Conservation (phyloP, 1,284 basidiomycete species). For the Fomes fomentarius region DNA sequence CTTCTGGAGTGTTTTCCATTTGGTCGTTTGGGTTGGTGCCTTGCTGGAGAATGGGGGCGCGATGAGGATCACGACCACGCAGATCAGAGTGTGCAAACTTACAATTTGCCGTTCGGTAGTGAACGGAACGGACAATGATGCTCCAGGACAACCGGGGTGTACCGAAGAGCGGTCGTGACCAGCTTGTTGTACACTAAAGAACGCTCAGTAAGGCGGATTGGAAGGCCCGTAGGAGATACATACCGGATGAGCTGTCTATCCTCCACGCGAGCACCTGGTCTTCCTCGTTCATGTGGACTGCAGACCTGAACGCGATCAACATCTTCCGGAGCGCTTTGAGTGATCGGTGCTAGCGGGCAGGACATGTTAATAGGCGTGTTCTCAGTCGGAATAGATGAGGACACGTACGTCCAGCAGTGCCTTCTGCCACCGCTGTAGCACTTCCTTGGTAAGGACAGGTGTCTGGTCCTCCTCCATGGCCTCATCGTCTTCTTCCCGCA, state of each 20-base stretch:
- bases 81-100: no score
- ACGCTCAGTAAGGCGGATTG: background rate
- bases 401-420: constrained; percentile 79
- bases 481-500: constrained; percentile 40
- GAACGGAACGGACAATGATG: constrained; percentile 91
- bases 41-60: constrained; percentile 63
- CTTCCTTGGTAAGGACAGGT: constrained; percentile 75
- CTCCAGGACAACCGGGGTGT: constrained; percentile 87
- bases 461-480: constrained; percentile 45
- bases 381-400: no score
- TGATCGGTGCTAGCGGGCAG: constrained; percentile 70
- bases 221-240: constrained; percentile 9
- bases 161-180: constrained; percentile 85
- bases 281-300: constrained; percentile 90
- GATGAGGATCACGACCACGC: no score
- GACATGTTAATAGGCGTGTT: background rate
- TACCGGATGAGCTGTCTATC: constrained; percentile 80
- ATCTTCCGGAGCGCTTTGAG: constrained; percentile 85
- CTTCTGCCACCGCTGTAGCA: constrained; percentile 87
- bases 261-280: constrained; percentile 76
- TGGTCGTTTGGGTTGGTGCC: constrained; percentile 73
- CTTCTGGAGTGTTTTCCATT: constrained; percentile 84
- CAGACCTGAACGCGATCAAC: constrained; percentile 87
- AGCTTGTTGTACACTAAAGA: constrained; percentile 86
- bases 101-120: constrained; percentile 85